These are phyloP conservation scores for Boletus huronensis DNA, from an alignment of 768 basidiomycete genomes.

Conservation along the genomic window DNA sequence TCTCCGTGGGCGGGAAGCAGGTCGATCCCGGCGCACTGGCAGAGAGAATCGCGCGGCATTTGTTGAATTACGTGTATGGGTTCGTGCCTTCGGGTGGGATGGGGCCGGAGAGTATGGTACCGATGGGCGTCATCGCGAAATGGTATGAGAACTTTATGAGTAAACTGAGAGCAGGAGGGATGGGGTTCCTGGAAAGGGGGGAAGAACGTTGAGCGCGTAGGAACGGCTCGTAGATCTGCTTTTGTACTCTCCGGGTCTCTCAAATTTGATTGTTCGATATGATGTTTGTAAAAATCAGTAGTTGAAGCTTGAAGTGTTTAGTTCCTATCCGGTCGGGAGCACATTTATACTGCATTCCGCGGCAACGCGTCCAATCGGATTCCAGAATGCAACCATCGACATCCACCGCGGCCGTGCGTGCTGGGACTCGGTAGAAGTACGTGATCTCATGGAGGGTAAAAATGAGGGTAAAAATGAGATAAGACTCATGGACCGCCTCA, in stretches of 20 bases:
- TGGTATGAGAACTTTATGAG: constrained; percentile 70
- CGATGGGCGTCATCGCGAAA: constrained; percentile 57
- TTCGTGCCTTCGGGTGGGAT: constrained; percentile 48
- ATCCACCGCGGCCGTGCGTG: too few species aligned
- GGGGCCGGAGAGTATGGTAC: constrained; percentile 51
- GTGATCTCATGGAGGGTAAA: too few species aligned
- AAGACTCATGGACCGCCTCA: too few species aligned
- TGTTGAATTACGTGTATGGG: constrained; percentile 72
- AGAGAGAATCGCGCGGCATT: constrained; percentile 50
- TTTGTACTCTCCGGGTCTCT: background rate
- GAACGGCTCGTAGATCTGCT: background rate
- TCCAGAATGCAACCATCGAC: too few species aligned
- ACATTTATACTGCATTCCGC: too few species aligned
- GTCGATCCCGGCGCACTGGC: constrained; percentile 16
- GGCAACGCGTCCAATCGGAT: too few species aligned
- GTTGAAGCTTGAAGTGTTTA: too few species aligned
- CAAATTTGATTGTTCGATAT: too few species aligned
- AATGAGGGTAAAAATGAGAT: too few species aligned
- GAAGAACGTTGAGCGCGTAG: background rate
- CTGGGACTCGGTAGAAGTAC: too few species aligned
- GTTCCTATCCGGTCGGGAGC: too few species aligned
- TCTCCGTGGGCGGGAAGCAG: constrained; percentile 11
- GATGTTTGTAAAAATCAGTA: too few species aligned
- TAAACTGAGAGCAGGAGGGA: constrained; percentile 57
- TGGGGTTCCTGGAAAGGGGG: constrained; percentile 55